phyloP scores from a whole-genome alignment of 192 early-diverging fungal species.

The Glomus cerebriforme region DNA sequence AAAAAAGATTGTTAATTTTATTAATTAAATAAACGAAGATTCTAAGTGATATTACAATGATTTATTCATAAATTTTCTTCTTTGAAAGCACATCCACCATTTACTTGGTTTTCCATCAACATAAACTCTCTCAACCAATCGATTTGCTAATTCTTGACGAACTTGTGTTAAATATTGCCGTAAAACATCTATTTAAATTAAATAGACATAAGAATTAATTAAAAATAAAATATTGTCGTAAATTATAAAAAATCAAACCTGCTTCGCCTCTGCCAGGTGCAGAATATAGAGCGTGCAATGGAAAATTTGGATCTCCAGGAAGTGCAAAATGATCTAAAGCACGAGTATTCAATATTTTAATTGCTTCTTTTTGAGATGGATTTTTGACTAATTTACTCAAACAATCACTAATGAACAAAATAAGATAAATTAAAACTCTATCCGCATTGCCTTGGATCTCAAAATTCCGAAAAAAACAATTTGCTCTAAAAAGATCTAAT shows the following conservation, averaged over 20 bases:
- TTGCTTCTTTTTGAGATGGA: slow-evolving; percentile 71
- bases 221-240: neutral
- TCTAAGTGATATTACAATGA: slow-evolving; percentile 47
- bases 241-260: slow-evolving; percentile 51
- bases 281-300: slow-evolving; percentile 88
- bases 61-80: slow-evolving; percentile 98
- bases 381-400: slow-evolving; percentile 65
- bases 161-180: slow-evolving; percentile 88
- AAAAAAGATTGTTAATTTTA: neutral
- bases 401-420: slow-evolving; percentile 89
- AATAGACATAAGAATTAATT: neutral
- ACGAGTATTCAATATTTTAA: slow-evolving; percentile 76
- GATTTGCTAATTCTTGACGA: slow-evolving; percentile 81
- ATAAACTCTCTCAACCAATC: slow-evolving; percentile 80
- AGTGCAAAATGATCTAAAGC: slow-evolving; percentile 90
- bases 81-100: slow-evolving; percentile 99
- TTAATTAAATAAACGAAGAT: no score
- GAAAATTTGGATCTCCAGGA: slow-evolving; percentile 91
- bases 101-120: slow-evolving; percentile 85
- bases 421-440: slow-evolving; percentile 92
- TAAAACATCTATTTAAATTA: slow-evolving; percentile 60
- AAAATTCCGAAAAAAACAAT: slow-evolving; percentile 98
- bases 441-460: slow-evolving; percentile 95
- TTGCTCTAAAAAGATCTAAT: slow-evolving; percentile 90
- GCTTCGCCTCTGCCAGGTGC: slow-evolving; percentile 65